Conservation (phyloP, 2,329 filamentous ascomycete genomes). For the Fusarium sp. region DNA sequence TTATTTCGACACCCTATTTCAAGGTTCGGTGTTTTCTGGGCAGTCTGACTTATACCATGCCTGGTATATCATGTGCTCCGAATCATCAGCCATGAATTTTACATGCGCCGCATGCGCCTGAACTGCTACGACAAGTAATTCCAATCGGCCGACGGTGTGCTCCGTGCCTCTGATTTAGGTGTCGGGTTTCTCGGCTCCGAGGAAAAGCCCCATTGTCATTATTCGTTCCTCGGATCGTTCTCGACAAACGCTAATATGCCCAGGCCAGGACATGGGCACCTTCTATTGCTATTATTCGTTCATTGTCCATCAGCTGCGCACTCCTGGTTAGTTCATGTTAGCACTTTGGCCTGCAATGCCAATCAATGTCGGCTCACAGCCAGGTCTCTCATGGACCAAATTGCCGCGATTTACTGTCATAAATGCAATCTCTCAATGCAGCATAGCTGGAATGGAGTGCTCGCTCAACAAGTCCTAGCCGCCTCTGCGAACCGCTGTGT, state of each 20-base stretch:
- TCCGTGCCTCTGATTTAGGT: constrained; percentile 21
- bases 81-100: constrained; percentile 20
- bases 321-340: background rate
- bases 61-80: constrained; percentile 23
- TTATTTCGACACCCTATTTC: no score
- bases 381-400: background rate
- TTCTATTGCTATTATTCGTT: background rate
- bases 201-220: background rate
- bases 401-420: constrained; percentile 3
- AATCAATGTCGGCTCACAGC: background rate
- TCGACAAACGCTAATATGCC: background rate
- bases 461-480: background rate
- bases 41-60: background rate
- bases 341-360: background rate
- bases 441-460: constrained; percentile 18
- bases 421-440: constrained; percentile 4
- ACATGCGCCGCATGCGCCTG: constrained; percentile 30
- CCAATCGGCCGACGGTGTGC: constrained; percentile 33
- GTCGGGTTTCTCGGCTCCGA: constrained; percentile 39
- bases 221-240: background rate
- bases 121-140: constrained; percentile 10
- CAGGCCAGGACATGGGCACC: background rate
- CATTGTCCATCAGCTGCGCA: background rate
- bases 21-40: no score
- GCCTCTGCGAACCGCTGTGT: constrained; percentile 9